Percentiles rank a stretch among this genome's conserved stretches.
phyloP scores from a whole-genome alignment of 1,284 basidiomycete species.

The Tylopilus sp. region DNA sequence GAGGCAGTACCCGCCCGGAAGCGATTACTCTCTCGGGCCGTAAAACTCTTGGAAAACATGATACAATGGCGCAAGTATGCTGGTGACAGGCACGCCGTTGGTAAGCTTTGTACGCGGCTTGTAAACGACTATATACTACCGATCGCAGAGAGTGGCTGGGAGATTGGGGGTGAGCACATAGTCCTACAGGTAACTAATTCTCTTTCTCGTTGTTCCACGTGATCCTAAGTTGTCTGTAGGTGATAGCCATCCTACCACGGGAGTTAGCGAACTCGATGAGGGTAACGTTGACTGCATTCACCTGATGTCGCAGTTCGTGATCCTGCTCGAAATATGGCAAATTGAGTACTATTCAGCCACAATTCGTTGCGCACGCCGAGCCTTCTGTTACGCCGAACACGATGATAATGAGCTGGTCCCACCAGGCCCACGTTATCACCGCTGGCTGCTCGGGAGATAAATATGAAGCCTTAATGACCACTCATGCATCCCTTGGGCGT shows the following conservation, averaged over 20 bases:
- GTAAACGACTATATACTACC: conserved; percentile 62
- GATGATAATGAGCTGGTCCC: conserved; percentile 31
- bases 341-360: conserved; percentile 1
- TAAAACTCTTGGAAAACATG: conserved; percentile 74
- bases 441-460: conserved; percentile 41
- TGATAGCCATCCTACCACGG: conserved; percentile 41
- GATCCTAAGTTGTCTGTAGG: conserved; percentile 34
- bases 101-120: conserved; percentile 54
- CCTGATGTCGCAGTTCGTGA: conserved; percentile 11
- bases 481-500: conserved; percentile 22
- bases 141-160: conserved; percentile 78
- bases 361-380: conserved; percentile 8
- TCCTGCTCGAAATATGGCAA: background rate
- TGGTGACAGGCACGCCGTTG: conserved; percentile 58
- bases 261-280: conserved; percentile 36
- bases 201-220: conserved; percentile 2
- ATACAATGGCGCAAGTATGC: conserved; percentile 74
- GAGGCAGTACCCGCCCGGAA: conserved; percentile 68
- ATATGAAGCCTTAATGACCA: conserved; percentile 49
- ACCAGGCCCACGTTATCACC: conserved; percentile 37
- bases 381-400: conserved; percentile 9
- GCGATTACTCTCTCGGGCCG: conserved; percentile 63
- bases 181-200: conserved; percentile 52
- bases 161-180: conserved; percentile 77
- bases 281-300: conserved; percentile 7